phyloP scores from a whole-genome alignment of 345 rosid genomes.

The Boechera retrofracta region DNA sequence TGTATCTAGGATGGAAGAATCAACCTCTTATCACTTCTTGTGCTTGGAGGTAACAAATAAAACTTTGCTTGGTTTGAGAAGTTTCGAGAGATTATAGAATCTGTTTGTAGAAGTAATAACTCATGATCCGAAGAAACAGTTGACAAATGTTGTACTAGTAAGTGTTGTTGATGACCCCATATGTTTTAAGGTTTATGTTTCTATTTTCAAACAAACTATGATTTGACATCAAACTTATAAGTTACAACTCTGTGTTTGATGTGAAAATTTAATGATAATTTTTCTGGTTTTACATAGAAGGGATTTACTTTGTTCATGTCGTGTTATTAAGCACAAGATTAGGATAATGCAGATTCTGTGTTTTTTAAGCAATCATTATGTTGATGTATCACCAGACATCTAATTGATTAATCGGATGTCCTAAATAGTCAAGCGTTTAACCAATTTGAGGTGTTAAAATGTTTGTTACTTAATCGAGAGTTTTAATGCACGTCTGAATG shows the following conservation, averaged over 20 bases:
- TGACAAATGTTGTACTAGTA: conserved; percentile 37
- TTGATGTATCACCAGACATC: background rate
- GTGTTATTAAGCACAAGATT: background rate
- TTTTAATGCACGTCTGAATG: no score
- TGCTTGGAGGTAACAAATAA: conserved; percentile 73
- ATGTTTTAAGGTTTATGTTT: conserved; percentile 19
- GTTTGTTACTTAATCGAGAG: no score
- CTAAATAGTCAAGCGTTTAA: background rate
- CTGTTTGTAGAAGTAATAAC: conserved; percentile 5
- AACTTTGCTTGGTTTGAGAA: conserved; percentile 4
- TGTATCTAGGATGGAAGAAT: conserved; percentile 93
- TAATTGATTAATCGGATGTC: background rate
- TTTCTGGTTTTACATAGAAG: background rate
- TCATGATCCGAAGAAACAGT: conserved; percentile 20
- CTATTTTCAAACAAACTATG: conserved; percentile 21
- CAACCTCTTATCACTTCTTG: conserved; percentile 69
- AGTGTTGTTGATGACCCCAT: conserved; percentile 29
- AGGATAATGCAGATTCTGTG: background rate
- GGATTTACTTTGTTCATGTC: background rate
- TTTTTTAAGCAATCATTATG: background rate
- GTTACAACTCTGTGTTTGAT: conserved; percentile 1
- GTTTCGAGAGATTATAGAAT: conserved; percentile 23
- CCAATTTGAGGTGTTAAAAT: background rate
- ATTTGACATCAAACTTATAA: conserved; percentile 19
- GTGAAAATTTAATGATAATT: background rate